These are phyloP conservation scores for Fusarium decemcellulare DNA, from an alignment of 2,329 filamentous ascomycete species.

Conservation along the genomic window DNA sequence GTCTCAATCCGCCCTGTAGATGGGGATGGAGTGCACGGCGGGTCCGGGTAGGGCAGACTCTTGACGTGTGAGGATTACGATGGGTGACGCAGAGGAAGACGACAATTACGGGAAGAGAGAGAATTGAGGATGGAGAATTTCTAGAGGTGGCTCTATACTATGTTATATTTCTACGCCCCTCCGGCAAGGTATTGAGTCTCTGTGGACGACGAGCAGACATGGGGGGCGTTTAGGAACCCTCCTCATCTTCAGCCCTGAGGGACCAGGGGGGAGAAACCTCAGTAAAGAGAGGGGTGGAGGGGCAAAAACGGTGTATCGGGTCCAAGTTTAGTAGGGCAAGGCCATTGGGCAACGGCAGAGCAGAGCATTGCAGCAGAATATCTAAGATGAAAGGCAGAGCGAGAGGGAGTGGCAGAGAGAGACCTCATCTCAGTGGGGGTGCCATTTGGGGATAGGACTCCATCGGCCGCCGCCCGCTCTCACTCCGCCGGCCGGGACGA, in stretches of 20 bases:
- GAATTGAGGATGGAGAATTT: slow-evolving; percentile 10
- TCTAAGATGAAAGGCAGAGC: neutral
- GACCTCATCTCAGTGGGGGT: too few relatives aligned
- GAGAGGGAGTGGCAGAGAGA: too few relatives aligned
- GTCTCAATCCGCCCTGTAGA: slow-evolving; percentile 10
- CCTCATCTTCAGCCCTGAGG: slow-evolving; percentile 6
- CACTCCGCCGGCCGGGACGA: too few relatives aligned
- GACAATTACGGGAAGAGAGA: slow-evolving; percentile 16
- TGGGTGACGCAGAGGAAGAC: slow-evolving; percentile 35
- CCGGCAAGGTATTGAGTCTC: neutral
- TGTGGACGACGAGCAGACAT: neutral
- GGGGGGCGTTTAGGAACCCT: neutral
- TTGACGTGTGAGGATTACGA: slow-evolving; percentile 38
- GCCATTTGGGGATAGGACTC: too few relatives aligned
- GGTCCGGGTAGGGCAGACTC: slow-evolving; percentile 44
- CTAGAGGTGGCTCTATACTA: slow-evolving; percentile 20
- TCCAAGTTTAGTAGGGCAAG: neutral
- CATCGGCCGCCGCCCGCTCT: too few relatives aligned
- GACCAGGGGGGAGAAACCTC: neutral
- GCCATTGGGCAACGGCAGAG: neutral
- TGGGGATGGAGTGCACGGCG: slow-evolving; percentile 16
- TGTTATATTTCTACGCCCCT: slow-evolving; percentile 7
- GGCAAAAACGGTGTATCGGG: neutral
- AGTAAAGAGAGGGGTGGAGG: neutral
- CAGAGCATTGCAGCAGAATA: neutral